These are phyloP conservation scores for Clarireedia hainanense DNA, from an alignment of 2,329 filamentous ascomycete genomes.

Conservation along the genomic window DNA sequence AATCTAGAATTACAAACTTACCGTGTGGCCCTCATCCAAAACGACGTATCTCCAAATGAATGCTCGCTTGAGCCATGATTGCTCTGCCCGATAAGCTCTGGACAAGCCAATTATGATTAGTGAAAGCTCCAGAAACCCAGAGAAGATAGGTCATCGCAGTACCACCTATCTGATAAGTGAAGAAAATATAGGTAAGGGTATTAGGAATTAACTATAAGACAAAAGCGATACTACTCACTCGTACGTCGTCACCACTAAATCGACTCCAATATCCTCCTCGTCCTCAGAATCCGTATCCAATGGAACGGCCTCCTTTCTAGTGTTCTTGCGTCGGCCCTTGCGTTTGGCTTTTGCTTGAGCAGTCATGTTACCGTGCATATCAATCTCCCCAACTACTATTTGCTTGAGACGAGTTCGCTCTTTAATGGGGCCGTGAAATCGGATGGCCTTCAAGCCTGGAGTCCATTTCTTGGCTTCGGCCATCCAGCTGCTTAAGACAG, in stretches of 20 bases:
- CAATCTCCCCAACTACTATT: constrained; percentile 37
- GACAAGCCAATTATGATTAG: not conserved
- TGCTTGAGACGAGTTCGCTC: constrained; percentile 40
- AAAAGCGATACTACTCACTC: constrained; percentile 27
- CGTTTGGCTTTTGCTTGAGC: constrained; percentile 22
- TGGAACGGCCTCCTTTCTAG: constrained; percentile 14
- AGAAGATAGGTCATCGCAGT: not conserved
- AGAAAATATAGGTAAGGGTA: not conserved
- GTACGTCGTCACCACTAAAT: constrained; percentile 43
- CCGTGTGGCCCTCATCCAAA: constrained; percentile 45
- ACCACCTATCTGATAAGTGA: not conserved
- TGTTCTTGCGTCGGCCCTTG: constrained; percentile 16
- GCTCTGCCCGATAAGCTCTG: constrained; percentile 33
- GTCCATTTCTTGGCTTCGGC: constrained; percentile 40
- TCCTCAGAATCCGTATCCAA: constrained; percentile 25
- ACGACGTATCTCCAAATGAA: constrained; percentile 46
- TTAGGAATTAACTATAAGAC: not conserved
- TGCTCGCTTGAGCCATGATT: constrained; percentile 40
- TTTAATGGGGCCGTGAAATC: constrained; percentile 38
- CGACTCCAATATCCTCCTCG: constrained; percentile 27
- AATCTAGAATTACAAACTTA: constrained; percentile 16
- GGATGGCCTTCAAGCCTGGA: constrained; percentile 37
- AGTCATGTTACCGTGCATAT: constrained; percentile 35
- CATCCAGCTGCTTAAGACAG: constrained; percentile 42
- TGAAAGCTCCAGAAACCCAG: not conserved